phyloP scores from a whole-genome alignment of 805 yeast genomes.

The Ascoidea rubescens region DNA sequence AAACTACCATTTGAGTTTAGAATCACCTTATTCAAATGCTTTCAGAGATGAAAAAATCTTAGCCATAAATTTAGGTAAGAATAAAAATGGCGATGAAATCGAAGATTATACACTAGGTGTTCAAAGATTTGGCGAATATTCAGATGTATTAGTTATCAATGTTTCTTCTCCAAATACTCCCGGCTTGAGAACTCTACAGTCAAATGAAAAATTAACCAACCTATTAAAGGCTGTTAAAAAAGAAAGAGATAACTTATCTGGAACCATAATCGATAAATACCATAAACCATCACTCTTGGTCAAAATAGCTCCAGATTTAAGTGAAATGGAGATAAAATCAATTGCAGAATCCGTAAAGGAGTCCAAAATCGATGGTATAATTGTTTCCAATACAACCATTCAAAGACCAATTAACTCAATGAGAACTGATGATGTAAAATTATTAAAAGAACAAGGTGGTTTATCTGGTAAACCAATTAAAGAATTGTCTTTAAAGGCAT shows the following conservation, averaged over 20 bases:
- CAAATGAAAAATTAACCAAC: constrained; percentile 54
- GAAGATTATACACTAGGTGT: constrained; percentile 81
- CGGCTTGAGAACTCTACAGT: constrained; percentile 79
- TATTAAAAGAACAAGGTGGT: constrained; percentile 64
- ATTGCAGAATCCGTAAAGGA: constrained; percentile 70
- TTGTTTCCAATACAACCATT: constrained; percentile 84
- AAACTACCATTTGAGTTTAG: constrained; percentile 15
- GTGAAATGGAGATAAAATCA: constrained; percentile 65
- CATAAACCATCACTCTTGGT: constrained; percentile 68
- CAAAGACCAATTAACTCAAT: constrained; percentile 57
- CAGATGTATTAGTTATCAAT: constrained; percentile 82
- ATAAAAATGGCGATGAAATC: constrained; percentile 83
- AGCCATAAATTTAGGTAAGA: constrained; percentile 83
- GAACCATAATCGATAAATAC: constrained; percentile 25
- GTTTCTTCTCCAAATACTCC: constrained; percentile 96
- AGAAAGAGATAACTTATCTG: constrained; percentile 43
- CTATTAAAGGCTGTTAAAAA: constrained; percentile 53
- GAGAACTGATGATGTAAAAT: constrained; percentile 25
- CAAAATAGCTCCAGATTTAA: constrained; percentile 87
- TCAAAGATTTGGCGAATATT: constrained; percentile 61
- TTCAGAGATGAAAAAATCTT: constrained; percentile 52
- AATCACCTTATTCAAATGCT: constrained; percentile 26
- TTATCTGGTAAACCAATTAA: constrained; percentile 88
- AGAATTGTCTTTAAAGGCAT: constrained; percentile 59
- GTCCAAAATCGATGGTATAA: constrained; percentile 80